Base-by-base conservation (phyloP, 1,284 basidiomycete species). In the Irpex rosettiformis region DNA sequence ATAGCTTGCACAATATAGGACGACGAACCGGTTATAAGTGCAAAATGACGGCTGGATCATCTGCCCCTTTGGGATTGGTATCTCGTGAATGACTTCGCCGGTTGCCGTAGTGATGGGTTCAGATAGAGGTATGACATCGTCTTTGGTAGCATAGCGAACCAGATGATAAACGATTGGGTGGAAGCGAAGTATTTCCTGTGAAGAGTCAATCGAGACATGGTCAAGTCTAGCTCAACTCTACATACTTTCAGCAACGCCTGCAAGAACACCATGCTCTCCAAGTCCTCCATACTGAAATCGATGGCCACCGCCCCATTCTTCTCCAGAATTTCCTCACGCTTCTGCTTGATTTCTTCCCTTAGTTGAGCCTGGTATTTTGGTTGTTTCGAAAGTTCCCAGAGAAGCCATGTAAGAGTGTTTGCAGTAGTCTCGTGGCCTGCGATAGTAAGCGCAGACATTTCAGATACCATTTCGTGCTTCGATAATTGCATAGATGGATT, bases 71-170 rank as follows among this genome's bases (percentile, higher is more conserved):
- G 33, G 49, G 3, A 57, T 63, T 0, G 70, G 70, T 21, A 82
- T 64, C 49, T 68, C 60, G 27, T 63, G 61, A 58, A 77, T 64
- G 1, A 67, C 56, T 28, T 73, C 54, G n/a, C 73, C 70, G 52
- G 71, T 67, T 47, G 62, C 61, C 16, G 70, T 40, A 24, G 71
- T 37, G 16, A 80, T 70, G 2, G 80, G 77, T 29, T 66, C 69
- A 6, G 73, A 74, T 10, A 82, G 71, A 3, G 79, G 75, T 28
- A 80, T 63, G n/a, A 78, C 64, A 28, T 81, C 74, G 61, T 82
- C 77, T 42, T 66, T 43, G 1, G 13, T 40, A 24, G 59, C 59
- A 5, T 8, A 29, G 7, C 59, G 49, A 21, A 25, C 13, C 25
- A 60, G 24, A n/a, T 60, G 59, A 29, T 49, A 60, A 13, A 57